Evolutionary conservation across 2,329 filamentous ascomycete genomes (phyloP).

Genomic region (Chrysoporthe puriensis): DNA sequence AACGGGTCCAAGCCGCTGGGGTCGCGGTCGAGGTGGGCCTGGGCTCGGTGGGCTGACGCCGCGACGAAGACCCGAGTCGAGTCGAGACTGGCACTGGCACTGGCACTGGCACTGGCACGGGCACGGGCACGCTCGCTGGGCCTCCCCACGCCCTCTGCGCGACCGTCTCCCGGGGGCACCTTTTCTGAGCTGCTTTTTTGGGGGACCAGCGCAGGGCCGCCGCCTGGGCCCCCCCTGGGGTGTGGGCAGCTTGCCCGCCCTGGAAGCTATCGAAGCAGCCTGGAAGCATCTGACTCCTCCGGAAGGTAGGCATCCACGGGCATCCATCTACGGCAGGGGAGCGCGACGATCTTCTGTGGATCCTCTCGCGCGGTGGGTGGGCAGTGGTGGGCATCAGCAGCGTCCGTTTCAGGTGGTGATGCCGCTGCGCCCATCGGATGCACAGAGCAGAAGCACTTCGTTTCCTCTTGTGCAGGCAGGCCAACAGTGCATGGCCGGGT

Average conservation of each 20-base stretch:
- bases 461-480: not conserved
- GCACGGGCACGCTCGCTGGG: too few relatives aligned
- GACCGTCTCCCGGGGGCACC: too few relatives aligned
- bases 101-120: too few relatives aligned
- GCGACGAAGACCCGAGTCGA: conserved; percentile 1
- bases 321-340: too few relatives aligned
- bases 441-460: not conserved
- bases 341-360: not conserved
- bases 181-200: not conserved
- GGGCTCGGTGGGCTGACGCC: not conserved
- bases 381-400: not conserved
- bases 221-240: not conserved
- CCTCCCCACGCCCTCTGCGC: too few relatives aligned
- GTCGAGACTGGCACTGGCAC: too few relatives aligned
- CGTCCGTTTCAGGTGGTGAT: conserved; percentile 3
- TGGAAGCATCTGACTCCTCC: too few relatives aligned
- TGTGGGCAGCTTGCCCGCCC: not conserved
- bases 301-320: too few relatives aligned
- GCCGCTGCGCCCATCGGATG: too few relatives aligned
- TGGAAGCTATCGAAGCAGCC: not conserved
- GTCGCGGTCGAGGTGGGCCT: not conserved
- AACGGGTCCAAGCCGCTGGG: not conserved
- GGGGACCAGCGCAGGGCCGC: not conserved
- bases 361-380: too few relatives aligned
- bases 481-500: too few relatives aligned